Evolutionary conservation across 2,329 filamentous ascomycete species (phyloP).

Genomic region (Myriosclerotinia curreyana): DNA sequence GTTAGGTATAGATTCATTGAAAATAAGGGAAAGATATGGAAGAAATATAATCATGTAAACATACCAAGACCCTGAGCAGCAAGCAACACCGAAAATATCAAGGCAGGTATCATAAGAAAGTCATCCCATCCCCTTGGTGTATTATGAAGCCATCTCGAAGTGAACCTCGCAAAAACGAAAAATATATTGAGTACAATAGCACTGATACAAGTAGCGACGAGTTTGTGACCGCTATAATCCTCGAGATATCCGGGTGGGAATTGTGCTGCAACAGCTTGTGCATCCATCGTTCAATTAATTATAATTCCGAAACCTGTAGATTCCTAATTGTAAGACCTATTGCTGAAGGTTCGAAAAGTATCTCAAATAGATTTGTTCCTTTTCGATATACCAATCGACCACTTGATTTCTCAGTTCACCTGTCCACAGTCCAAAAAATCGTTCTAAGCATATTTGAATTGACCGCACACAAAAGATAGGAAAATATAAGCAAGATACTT

Average conservation of each 20-base stretch:
- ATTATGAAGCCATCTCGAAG: conserved; percentile 15
- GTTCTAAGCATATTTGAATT: conserved; percentile 9
- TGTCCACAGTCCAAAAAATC: conserved; percentile 1
- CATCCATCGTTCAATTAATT: conserved; percentile 8
- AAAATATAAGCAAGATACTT: not conserved
- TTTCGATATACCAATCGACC: conserved; percentile 10
- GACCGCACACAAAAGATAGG: not conserved
- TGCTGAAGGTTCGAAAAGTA: not conserved
- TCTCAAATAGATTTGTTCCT: not conserved
- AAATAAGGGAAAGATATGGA: not conserved
- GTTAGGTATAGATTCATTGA: not conserved
- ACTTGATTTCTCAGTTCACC: conserved; percentile 12
- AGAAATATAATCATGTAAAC: not conserved
- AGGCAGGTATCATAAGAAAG: conserved; percentile 19
- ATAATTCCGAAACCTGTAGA: not conserved
- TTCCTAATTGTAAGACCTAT: not conserved
- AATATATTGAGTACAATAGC: conserved; percentile 11
- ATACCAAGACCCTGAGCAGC: conserved; percentile 18
- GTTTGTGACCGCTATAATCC: conserved; percentile 15
- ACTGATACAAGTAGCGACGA: conserved; percentile 13
- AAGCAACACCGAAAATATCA: conserved; percentile 16
- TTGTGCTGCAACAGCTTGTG: conserved; percentile 6
- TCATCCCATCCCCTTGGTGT: conserved; percentile 21
- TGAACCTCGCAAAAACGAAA: conserved; percentile 13
- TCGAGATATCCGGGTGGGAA: conserved; percentile 18